A percentile compares a stretch with the other conserved stretches of the same genome.
Conservation (phyloP, 208 protist genomes). For the Crithidia bombi region DNA sequence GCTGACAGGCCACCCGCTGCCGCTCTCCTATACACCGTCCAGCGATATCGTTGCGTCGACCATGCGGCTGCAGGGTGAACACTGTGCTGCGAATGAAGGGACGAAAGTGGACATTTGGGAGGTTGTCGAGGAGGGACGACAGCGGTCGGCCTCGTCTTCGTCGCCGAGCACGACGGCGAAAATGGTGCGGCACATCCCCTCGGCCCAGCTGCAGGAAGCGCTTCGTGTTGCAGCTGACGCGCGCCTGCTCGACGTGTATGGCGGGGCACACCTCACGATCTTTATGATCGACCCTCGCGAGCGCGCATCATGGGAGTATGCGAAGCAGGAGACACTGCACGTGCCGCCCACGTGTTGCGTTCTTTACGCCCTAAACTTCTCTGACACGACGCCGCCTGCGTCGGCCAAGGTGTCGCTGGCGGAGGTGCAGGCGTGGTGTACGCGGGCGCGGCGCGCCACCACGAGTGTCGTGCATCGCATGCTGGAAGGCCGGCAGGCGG, state of each 20-base stretch:
- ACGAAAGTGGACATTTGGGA: constrained; percentile 87
- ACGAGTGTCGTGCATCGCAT: constrained; percentile 52
- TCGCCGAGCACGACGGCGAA: constrained; percentile 7
- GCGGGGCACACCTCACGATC: constrained; percentile 58
- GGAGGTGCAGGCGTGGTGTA: constrained; percentile 57
- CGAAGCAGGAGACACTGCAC: constrained; percentile 50
- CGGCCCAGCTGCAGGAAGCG: constrained; percentile 36
- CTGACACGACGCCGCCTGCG: constrained; percentile 32
- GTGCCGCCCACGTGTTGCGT: constrained; percentile 66
- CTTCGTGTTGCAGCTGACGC: constrained; percentile 45
- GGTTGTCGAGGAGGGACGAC: constrained; percentile 60
- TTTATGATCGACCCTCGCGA: constrained; percentile 74
- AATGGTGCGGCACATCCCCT: constrained; percentile 6
- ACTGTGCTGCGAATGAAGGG: constrained; percentile 46
- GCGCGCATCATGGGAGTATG: constrained; percentile 67
- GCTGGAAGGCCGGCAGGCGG: constrained; percentile 46
- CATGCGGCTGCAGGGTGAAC: constrained; percentile 48
- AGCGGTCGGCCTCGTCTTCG: constrained; percentile 11
- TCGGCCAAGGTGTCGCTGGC: constrained; percentile 30
- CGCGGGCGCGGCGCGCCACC: constrained; percentile 40
- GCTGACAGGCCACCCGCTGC: constrained; percentile 50
- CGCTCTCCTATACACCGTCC: constrained; percentile 58
- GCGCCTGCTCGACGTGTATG: constrained; percentile 65
- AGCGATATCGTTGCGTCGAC: constrained; percentile 63
- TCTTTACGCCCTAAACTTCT: constrained; percentile 74